Percentiles rank a stretch among this genome's conserved stretches.
Conservation (phyloP, 2,329 filamentous ascomycete species). For the Albifimbria verrucaria region DNA sequence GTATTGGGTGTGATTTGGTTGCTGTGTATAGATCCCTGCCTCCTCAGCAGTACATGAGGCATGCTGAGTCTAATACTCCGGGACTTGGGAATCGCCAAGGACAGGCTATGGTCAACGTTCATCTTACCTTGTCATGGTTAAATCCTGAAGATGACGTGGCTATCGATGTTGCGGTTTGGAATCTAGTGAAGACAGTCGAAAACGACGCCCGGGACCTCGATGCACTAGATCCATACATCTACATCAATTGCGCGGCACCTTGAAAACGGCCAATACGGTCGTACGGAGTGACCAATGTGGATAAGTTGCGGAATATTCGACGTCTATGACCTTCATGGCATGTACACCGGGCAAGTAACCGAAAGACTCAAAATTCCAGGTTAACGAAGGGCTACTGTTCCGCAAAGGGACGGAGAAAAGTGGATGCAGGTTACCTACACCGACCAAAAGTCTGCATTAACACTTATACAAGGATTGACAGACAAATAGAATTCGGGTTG, state of each 20-base stretch:
- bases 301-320: neutral
- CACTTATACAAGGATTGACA: too few relatives aligned
- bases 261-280: conserved; percentile 3
- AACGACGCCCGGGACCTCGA: conserved; percentile 1
- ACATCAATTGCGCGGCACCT: conserved; percentile 6
- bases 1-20: neutral
- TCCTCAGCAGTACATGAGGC: neutral
- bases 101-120: neutral
- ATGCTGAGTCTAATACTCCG: neutral
- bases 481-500: too few relatives aligned
- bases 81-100: neutral
- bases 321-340: neutral
- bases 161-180: conserved; percentile 2
- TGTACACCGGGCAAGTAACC: neutral
- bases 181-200: conserved; percentile 2
- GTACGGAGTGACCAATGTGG: neutral
- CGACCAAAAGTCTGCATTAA: too few relatives aligned
- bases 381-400: too few relatives aligned
- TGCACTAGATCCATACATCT: conserved; percentile 7
- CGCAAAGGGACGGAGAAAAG: too few relatives aligned
- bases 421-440: too few relatives aligned
- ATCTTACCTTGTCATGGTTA: conserved; percentile 2
- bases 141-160: conserved; percentile 3
- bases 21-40: neutral
- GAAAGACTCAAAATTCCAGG: neutral